A percentile compares a stretch with the other conserved stretches of the same genome.
These are phyloP conservation scores for Taphrina pruni DNA, from an alignment of 1,139 yeast species.

Conservation along the genomic window DNA sequence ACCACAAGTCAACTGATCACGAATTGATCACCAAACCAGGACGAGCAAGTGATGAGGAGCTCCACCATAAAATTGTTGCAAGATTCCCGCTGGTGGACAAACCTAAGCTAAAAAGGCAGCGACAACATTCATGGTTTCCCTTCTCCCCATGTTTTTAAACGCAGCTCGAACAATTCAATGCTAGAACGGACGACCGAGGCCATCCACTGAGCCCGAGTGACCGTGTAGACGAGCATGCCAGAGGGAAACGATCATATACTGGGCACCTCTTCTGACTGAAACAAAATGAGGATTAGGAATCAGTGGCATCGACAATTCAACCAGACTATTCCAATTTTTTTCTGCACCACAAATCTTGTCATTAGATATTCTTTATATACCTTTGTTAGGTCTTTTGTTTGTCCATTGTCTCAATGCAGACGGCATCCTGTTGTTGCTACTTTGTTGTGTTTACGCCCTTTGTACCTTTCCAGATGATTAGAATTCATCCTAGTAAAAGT, in stretches of 20 bases:
- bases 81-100: too few species aligned
- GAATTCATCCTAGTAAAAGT: background rate
- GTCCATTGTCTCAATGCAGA: background rate
- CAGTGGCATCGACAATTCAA: conserved; percentile 29
- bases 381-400: background rate
- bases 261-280: conserved; percentile 35
- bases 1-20: too few species aligned
- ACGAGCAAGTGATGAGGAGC: background rate
- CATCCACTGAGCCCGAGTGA: conserved; percentile 4
- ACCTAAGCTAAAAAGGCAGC: too few species aligned
- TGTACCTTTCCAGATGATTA: background rate
- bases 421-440: background rate
- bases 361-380: too few species aligned
- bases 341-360: background rate
- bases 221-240: conserved; percentile 38
- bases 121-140: background rate
- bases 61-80: background rate
- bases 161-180: conserved; percentile 26
- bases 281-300: conserved; percentile 23
- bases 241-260: conserved; percentile 28
- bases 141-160: conserved; percentile 27
- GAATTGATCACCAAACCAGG: too few species aligned
- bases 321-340: background rate
- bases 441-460: background rate
- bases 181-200: conserved; percentile 24